These are phyloP conservation scores for Wickerhamomyces sp. DNA, from an alignment of 1,139 yeast genomes.

Conservation along the genomic window DNA sequence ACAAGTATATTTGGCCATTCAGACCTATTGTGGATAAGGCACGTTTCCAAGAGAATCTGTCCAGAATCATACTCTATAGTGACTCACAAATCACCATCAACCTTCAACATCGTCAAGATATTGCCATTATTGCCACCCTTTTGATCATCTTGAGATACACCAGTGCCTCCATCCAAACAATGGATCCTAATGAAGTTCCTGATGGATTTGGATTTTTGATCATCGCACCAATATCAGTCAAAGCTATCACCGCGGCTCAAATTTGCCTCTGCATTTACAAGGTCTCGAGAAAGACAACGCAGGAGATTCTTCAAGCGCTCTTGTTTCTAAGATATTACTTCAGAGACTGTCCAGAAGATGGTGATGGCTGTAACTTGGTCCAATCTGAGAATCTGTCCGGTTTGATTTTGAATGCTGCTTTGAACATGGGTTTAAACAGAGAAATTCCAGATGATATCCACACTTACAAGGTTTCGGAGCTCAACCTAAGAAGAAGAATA, in stretches of 20 bases:
- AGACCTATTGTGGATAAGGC: slow-evolving; percentile 40
- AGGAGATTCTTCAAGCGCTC: slow-evolving; percentile 13
- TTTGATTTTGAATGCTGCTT: slow-evolving; percentile 13
- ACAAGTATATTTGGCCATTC: slow-evolving; percentile 34
- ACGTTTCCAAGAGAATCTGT: slow-evolving; percentile 17
- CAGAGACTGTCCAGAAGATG: slow-evolving; percentile 19
- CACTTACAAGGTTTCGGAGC: no score
- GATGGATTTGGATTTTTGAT: not conserved
- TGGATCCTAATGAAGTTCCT: slow-evolving; percentile 4
- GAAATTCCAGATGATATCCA: slow-evolving; percentile 7
- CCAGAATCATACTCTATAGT: slow-evolving; percentile 7
- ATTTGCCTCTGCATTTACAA: slow-evolving; percentile 13
- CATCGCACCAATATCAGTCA: slow-evolving; percentile 8
- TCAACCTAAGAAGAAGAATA: slow-evolving; percentile 14
- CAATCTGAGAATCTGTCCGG: slow-evolving; percentile 16
- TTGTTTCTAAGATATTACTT: slow-evolving; percentile 11
- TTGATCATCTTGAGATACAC: slow-evolving; percentile 38
- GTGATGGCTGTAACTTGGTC: slow-evolving; percentile 10
- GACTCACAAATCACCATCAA: slow-evolving; percentile 8
- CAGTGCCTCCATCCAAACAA: slow-evolving; percentile 16
- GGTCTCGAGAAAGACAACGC: slow-evolving; percentile 10
- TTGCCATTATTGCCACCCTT: slow-evolving; percentile 35
- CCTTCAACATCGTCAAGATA: slow-evolving; percentile 26
- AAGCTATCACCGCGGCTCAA: slow-evolving; percentile 9
- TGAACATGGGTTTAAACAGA: slow-evolving; percentile 18